Percentiles rank a stretch among this genome's conserved stretches.
phyloP scores from a whole-genome alignment of 2,329 filamentous ascomycete species.

The Talaromyces atroroseus region DNA sequence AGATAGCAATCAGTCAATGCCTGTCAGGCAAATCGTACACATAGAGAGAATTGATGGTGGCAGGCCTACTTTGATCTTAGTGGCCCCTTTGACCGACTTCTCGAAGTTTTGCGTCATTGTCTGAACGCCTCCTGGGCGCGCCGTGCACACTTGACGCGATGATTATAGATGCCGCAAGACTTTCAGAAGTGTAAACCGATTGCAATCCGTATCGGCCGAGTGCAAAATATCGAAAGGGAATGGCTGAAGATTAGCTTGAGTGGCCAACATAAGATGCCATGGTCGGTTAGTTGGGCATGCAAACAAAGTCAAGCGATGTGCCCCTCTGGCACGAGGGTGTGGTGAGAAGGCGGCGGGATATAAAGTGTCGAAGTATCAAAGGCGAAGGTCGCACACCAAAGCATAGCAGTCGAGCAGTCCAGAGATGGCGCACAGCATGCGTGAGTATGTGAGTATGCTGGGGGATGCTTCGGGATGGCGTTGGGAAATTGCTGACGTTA shows the following conservation, averaged over 20 bases:
- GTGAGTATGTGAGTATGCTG: neutral
- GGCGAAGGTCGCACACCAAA: neutral
- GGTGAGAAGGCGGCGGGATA: neutral
- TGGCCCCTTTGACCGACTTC: constrained; percentile 98
- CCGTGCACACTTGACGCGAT: constrained; percentile 2
- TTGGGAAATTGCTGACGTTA: neutral
- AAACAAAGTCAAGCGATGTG: neutral
- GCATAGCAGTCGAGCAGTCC: neutral
- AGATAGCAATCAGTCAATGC: constrained; percentile 13
- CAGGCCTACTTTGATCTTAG: constrained; percentile 79
- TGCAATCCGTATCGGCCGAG: neutral
- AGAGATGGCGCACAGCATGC: neutral
- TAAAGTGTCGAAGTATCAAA: neutral
- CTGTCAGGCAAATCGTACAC: constrained; percentile 17
- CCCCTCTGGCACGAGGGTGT: constrained; percentile 5
- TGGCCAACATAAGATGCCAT: constrained; percentile 5
- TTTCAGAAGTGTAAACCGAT: neutral
- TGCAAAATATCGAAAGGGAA: neutral
- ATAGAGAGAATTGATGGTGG: neutral
- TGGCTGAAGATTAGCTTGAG: constrained; percentile 1
- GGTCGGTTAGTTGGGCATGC: constrained; percentile 7
- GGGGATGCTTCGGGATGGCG: neutral
- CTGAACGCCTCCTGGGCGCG: constrained; percentile 7
- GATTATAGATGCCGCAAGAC: neutral
- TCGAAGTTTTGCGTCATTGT: constrained; percentile 65